Conservation (phyloP, 768 basidiomycete genomes). For the Nevesoporus exiguus region DNA sequence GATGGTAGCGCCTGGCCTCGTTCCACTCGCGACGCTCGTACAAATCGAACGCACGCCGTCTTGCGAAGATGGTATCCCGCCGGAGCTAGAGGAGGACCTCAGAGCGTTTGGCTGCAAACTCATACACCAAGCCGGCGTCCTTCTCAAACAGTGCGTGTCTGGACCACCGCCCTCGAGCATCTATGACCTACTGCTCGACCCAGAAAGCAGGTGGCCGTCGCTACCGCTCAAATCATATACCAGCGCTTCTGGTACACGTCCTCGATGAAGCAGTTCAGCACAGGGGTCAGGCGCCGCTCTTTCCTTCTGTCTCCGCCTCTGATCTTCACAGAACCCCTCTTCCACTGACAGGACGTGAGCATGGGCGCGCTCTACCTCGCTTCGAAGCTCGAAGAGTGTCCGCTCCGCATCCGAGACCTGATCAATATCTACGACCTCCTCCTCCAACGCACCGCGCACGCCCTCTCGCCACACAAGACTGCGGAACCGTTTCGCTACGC, state of each 20-base stretch:
- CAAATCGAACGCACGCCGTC: constrained; percentile 85
- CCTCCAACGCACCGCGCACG: constrained; percentile 66
- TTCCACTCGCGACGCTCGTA: constrained; percentile 78
- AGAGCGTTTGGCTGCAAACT: constrained; percentile 90
- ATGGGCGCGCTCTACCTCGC: constrained; percentile 88
- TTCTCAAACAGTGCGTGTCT: constrained; percentile 76
- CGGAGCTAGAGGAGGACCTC: constrained; percentile 81
- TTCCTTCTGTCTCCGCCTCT: constrained; percentile 5
- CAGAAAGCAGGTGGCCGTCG: constrained; percentile 95
- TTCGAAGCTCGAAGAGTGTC: constrained; percentile 91
- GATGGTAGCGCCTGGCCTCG: constrained; percentile 50
- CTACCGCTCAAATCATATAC: constrained; percentile 93
- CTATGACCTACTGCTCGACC: constrained; percentile 6
- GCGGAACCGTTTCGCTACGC: constrained; percentile 55
- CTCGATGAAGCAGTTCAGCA: constrained; percentile 92
- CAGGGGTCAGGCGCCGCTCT: constrained; percentile 60
- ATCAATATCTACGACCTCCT: constrained; percentile 93
- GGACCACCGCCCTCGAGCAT: neutral
- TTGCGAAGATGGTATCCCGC: constrained; percentile 73
- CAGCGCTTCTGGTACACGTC: constrained; percentile 97
- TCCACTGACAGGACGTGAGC: constrained; percentile 62
- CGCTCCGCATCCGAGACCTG: constrained; percentile 87
- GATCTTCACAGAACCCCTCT: constrained; percentile 6
- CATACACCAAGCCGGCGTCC: constrained; percentile 90
- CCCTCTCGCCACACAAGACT: constrained; percentile 29